phyloP scores from a whole-genome alignment of 2,329 filamentous ascomycete species.

The Monosporascus cannonballus region DNA sequence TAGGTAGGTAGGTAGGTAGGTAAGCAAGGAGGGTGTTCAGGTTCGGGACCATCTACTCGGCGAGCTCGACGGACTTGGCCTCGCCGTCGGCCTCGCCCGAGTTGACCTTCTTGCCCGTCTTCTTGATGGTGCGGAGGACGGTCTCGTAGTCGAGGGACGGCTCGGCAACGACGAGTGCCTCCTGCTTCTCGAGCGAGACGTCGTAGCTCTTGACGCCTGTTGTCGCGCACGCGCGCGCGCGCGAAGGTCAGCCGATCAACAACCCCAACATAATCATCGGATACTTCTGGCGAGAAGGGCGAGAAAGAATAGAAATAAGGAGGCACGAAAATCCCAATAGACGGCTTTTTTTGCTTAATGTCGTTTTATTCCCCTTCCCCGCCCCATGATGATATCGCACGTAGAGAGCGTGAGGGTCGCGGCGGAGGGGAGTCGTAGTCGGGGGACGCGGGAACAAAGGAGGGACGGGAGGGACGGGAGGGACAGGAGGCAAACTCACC shows the following conservation, averaged over 20 bases:
- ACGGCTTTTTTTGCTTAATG: too few species aligned
- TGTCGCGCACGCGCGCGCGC: neutral
- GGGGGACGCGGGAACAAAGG: neutral
- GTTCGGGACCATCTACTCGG: slow-evolving; percentile 18
- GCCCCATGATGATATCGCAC: neutral
- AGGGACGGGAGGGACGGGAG: slow-evolving; percentile 2
- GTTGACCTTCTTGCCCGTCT: slow-evolving; percentile 92
- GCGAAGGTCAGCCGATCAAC: too few species aligned
- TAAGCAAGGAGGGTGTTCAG: too few species aligned
- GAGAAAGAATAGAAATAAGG: too few species aligned
- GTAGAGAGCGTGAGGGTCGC: neutral
- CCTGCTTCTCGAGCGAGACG: slow-evolving; percentile 81
- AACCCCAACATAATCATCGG: too few species aligned
- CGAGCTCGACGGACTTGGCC: slow-evolving; percentile 42
- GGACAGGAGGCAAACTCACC: slow-evolving; percentile 48
- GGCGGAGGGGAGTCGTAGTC: neutral
- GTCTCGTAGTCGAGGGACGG: slow-evolving; percentile 67
- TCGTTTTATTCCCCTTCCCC: too few species aligned
- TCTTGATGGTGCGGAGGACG: slow-evolving; percentile 82
- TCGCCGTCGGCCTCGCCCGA: slow-evolving; percentile 66
- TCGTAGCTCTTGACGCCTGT: slow-evolving; percentile 81
- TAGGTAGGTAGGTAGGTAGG: too few species aligned
- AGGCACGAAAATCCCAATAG: too few species aligned
- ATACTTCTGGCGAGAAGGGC: too few species aligned
- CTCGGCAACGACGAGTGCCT: slow-evolving; percentile 68